Conservation (phyloP, 176 grass and related monocot species). For the Aegilops bicornis region DNA sequence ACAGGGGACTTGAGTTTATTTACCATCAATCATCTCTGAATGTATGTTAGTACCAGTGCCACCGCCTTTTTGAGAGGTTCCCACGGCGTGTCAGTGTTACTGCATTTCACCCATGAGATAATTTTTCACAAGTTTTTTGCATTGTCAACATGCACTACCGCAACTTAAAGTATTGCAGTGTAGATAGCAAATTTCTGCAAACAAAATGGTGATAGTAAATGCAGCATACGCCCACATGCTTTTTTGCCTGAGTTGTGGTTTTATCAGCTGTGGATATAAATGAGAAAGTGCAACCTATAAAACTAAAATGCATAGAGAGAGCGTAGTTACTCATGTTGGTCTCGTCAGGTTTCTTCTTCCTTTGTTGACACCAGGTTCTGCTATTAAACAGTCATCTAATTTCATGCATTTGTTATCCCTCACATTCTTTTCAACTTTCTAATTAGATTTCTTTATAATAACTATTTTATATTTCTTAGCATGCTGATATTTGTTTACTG, state of each 20-base stretch:
- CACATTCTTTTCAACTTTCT: not conserved
- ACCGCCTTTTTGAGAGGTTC: not conserved
- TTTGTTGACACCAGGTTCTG: not conserved
- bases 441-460: slow-evolving; percentile 9
- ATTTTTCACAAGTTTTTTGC: not conserved
- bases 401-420: slow-evolving; percentile 10
- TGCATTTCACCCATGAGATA: slow-evolving; percentile 11
- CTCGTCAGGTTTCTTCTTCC: not conserved
- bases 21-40: not conserved
- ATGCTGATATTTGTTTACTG: slow-evolving; percentile 4
- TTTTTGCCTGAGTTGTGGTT: not conserved
- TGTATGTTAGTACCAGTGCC: not conserved
- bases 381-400: not conserved
- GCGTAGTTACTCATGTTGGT: not conserved
- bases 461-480: slow-evolving; percentile 4
- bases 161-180: not conserved
- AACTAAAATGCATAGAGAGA: not conserved
- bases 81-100: not conserved
- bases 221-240: not conserved
- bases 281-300: not conserved
- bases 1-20: not conserved
- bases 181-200: not conserved
- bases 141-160: not conserved
- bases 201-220: not conserved
- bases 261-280: not conserved